Evolutionary conservation across 805 yeast genomes (phyloP).

Genomic region (Vanderwaltozyma yarrowii): DNA sequence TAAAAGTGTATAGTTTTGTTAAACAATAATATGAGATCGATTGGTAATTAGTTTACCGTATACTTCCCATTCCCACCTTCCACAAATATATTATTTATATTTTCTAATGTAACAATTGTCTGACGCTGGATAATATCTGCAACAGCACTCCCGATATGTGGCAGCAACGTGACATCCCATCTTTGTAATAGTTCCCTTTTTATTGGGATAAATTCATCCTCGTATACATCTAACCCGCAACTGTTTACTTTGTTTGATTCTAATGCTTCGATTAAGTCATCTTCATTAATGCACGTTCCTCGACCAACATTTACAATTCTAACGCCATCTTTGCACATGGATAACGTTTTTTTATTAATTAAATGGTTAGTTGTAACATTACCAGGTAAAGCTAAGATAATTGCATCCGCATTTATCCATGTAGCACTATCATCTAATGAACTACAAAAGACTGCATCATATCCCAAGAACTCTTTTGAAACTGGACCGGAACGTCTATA

Average conservation of each 20-base stretch:
- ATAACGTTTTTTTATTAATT: constrained; percentile 39
- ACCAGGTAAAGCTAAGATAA: constrained; percentile 61
- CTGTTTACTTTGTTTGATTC: constrained; percentile 48
- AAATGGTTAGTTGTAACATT: constrained; percentile 47
- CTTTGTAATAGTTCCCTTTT: constrained; percentile 41
- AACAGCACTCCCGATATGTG: constrained; percentile 67
- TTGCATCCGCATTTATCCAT: constrained; percentile 38
- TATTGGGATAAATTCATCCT: constrained; percentile 45
- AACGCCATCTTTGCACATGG: constrained; percentile 41
- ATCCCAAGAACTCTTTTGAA: constrained; percentile 34
- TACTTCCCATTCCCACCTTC: constrained; percentile 32
- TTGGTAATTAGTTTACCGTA: no score
- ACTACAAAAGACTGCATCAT: constrained; percentile 34
- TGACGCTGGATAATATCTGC: constrained; percentile 43
- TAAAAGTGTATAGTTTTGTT: no score
- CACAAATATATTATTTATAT: constrained; percentile 38
- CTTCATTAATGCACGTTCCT: constrained; percentile 58
- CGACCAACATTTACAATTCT: constrained; percentile 68
- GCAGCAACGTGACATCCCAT: constrained; percentile 55
- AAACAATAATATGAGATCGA: background rate
- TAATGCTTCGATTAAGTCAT: constrained; percentile 52
- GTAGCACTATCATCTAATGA: constrained; percentile 34
- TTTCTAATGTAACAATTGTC: constrained; percentile 42
- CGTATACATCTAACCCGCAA: constrained; percentile 68
- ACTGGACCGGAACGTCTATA: constrained; percentile 41